Conservation (phyloP, 2,329 filamentous ascomycete species). For the Cadophora luteo-olivacea region DNA sequence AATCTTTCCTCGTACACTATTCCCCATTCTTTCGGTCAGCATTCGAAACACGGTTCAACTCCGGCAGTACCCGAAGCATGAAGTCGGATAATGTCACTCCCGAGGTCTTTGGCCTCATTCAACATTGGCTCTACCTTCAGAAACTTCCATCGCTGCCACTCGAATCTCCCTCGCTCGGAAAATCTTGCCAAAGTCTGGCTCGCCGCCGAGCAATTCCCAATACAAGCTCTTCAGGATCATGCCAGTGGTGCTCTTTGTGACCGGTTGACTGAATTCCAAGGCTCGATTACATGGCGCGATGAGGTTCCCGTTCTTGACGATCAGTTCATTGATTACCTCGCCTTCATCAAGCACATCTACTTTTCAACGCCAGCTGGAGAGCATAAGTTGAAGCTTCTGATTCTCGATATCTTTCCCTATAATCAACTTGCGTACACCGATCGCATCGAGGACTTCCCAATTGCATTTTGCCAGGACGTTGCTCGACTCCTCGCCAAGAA, state of each 20-base stretch:
- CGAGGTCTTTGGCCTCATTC: neutral
- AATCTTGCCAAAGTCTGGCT: neutral
- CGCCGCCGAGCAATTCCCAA: neutral
- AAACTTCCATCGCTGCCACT: neutral
- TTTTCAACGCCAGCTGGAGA: slow-evolving; percentile 10
- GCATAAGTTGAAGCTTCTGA: neutral
- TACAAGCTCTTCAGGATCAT: neutral
- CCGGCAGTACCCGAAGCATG: neutral
- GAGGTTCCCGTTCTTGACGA: neutral
- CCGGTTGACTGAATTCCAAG: neutral
- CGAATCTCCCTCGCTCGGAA: neutral
- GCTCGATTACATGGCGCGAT: too few species aligned
- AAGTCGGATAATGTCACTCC: slow-evolving; percentile 1
- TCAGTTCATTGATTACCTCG: neutral
- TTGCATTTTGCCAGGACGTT: slow-evolving; percentile 1
- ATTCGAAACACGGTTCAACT: neutral
- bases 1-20: neutral
- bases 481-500: neutral
- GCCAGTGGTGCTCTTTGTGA: neutral
- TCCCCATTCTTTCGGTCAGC: slow-evolving; percentile 8
- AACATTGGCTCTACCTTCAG: slow-evolving; percentile 7
- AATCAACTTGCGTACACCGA: neutral
- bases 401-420: slow-evolving; percentile 10
- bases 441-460: slow-evolving; percentile 4
- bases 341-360: slow-evolving; percentile 8